phyloP scores from a whole-genome alignment of 2,329 filamentous ascomycete genomes.

The Colletotrichum falcatum region DNA sequence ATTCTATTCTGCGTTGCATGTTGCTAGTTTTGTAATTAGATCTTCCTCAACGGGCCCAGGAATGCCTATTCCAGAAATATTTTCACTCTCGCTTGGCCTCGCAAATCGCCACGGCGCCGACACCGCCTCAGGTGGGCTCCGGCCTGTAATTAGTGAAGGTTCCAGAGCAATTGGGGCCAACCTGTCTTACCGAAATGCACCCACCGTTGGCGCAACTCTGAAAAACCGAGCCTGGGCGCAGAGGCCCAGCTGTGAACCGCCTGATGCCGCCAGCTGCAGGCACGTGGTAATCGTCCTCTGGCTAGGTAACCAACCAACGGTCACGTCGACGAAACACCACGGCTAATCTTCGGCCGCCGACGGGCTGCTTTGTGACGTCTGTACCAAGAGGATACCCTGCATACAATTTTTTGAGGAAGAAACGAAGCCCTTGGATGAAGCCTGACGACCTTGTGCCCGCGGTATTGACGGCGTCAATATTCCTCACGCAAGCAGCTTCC shows the following conservation, averaged over 20 bases:
- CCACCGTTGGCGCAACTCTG: too few relatives aligned
- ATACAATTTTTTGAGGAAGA: constrained; percentile 37
- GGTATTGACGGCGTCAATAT: background rate
- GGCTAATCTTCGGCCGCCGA: constrained; percentile 29
- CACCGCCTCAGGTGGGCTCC: constrained; percentile 35
- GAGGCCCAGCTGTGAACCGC: background rate
- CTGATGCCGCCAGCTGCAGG: background rate
- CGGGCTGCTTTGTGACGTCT: constrained; percentile 29
- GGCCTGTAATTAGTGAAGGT: constrained; percentile 27
- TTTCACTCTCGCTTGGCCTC: constrained; percentile 36
- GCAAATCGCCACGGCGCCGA: constrained; percentile 15
- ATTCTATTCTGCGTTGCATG: constrained; percentile 12
- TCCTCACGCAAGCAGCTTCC: background rate
- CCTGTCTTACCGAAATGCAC: background rate
- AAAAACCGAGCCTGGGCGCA: too few relatives aligned
- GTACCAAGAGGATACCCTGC: constrained; percentile 14
- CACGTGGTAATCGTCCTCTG: background rate
- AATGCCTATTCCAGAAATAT: constrained; percentile 31
- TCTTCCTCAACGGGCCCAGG: constrained; percentile 17
- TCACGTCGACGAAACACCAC: background rate
- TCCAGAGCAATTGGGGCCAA: constrained; percentile 17
- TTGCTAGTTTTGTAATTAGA: constrained; percentile 29
- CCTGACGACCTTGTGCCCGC: constrained; percentile 14
- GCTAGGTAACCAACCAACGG: background rate
- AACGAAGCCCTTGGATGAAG: constrained; percentile 9